Evolutionary conservation across 1,139 yeast species (phyloP), one percentile per base, ranked within the genome.

Genomic region (Lodderomyces parapsilosis): DNA sequence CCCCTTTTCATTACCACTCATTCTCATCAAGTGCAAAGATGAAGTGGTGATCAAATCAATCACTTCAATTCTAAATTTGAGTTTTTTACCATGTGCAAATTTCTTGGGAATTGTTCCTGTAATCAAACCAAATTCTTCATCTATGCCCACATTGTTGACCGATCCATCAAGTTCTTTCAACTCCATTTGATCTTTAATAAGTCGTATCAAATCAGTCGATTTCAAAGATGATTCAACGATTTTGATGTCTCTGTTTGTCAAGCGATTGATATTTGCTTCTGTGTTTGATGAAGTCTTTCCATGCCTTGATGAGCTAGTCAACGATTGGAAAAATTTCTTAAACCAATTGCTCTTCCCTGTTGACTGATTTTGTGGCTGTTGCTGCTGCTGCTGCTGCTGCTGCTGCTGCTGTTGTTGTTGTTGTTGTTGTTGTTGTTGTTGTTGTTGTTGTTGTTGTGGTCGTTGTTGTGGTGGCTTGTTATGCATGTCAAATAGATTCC

Each of bases 1-100:
- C 15, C 86, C 80, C 59, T 77, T 81, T n/a, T 72, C 67, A n/a
- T 86, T 79, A n/a, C 93, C 93, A 51, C 78, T 80, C 33, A 74
- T 65, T 59, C 80, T 81, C 37, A 71, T 71, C 49, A 84, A 71
- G 46, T 74, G 76, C 42, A 83, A 65, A 32, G 76, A 72, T 37
- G 86, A 78, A 9, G 70, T 51, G 41, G 62, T 61, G 34, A 64
- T 63, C 48, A 68, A 59, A 44, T 66, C 74, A 38, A 72, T 62
- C 18, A 76, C 66, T 44, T 64, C 73, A 36, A 78, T 74, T 51
- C 66, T 68, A 53, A 78, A 78, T 49, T 65, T 69, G 50, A 78
- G 61, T 47, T 74, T 76, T 43, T 76, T 62, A 6, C 80, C 80
- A 43, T 67, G 60, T 1, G 80, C 71, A 52, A 62, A 75, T 40